Conservation (phyloP, 2,329 filamentous ascomycete genomes). For the Fusarium temperatum region DNA sequence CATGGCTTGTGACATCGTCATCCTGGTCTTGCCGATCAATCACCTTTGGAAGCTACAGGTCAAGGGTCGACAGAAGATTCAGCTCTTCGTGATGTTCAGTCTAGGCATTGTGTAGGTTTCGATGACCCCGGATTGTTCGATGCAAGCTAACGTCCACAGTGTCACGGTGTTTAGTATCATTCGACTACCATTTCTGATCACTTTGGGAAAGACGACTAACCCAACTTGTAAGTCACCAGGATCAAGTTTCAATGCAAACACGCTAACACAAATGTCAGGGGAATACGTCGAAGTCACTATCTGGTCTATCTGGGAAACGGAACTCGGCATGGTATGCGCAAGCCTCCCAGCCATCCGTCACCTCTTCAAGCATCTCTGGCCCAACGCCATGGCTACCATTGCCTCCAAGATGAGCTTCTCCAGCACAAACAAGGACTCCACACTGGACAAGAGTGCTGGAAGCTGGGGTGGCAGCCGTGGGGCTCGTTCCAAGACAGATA, state of each 20-base stretch:
- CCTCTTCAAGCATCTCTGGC: slow-evolving; percentile 34
- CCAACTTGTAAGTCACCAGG: slow-evolving; percentile 20
- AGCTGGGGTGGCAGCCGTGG: slow-evolving; percentile 26
- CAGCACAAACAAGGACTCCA: slow-evolving; percentile 12
- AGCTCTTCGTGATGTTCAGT: slow-evolving; percentile 33
- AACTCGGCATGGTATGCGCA: slow-evolving; percentile 34
- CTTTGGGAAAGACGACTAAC: slow-evolving; percentile 22
- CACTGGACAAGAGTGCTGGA: slow-evolving; percentile 7
- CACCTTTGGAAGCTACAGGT: slow-evolving; percentile 28
- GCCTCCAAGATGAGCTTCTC: slow-evolving; percentile 24
- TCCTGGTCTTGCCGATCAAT: slow-evolving; percentile 20
- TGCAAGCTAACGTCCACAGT: neutral
- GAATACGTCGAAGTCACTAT: slow-evolving; percentile 32
- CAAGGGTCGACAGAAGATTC: slow-evolving; percentile 28
- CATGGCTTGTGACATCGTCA: slow-evolving; percentile 25
- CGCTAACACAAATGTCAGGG: slow-evolving; percentile 1
- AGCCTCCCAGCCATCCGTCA: slow-evolving; percentile 34
- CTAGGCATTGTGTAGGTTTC: slow-evolving; percentile 20
- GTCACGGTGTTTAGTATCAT: slow-evolving; percentile 33
- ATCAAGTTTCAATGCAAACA: too few relatives aligned
- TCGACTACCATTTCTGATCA: slow-evolving; percentile 25
- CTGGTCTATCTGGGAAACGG: slow-evolving; percentile 37
- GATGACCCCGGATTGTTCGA: rapidly evolving
- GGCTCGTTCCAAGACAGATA: slow-evolving; percentile 28
- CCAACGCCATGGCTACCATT: slow-evolving; percentile 34